Base-by-base conservation (phyloP, 352 stramenopile species). In the Lagenidium giganteum region DNA sequence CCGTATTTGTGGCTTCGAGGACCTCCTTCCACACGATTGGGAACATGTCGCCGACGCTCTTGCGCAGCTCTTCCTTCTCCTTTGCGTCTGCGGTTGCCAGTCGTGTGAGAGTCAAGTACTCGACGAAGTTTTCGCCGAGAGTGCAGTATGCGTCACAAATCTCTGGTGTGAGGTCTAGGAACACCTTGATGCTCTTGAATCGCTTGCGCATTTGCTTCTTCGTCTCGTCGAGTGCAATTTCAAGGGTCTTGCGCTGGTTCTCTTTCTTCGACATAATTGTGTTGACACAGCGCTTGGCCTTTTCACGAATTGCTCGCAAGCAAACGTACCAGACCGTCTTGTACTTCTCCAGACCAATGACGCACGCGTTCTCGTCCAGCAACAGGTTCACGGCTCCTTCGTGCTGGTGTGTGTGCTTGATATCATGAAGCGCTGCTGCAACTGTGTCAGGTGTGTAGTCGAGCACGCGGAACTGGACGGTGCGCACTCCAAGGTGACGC, bases 271-370 rank as follows among this genome's bases (percentile, higher is more conserved):
- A 51, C 50, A 68, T 42, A 9, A 42, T 25, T 37, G 58, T 31
- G 47, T 57, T 50, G 55, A 83, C 33, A 74, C 87, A 33, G 53
- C 43, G 51, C 62, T 92, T 92, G 37, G 74, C 74, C 34, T 88
- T 87, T 48, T 92, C 79, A 12, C 79, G 79, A 51, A 92, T 92
- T n/a, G 79, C 79, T n/a, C 79, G 79, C 37, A 92, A 59, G 57
- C 74, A 85, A 13, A 92, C 79, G 46, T 89, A 92, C 80, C 80
- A 92, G n/a, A 78, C 54, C 8, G 71, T 88, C 51, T 92, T 89
- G 60, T 77, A 67, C 54, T 92, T 92, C 47, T 92, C 71, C 63
- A 92, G 75, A 14, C 80, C 80, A 36, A 92, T 92, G n/a, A 89
- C 74, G 24, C 56, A 54, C 3, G 60, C 72, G 0, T 60, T 34